phyloP scores from a whole-genome alignment of 805 yeast genomes.

The Yarrowia yakushimensis region DNA sequence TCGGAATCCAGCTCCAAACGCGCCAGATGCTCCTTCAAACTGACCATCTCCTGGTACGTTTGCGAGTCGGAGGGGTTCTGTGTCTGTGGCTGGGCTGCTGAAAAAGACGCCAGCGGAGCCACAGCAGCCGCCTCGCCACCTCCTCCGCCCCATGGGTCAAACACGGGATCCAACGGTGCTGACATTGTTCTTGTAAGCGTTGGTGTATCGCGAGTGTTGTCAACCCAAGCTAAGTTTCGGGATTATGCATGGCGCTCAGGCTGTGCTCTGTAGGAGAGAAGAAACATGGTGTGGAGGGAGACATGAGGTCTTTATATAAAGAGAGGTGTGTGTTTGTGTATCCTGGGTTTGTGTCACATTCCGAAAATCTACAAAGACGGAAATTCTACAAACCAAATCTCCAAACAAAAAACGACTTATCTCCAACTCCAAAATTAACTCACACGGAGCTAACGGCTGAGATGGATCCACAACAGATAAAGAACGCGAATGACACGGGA shows the following conservation, averaged over 20 bases:
- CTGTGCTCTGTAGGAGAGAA: no score
- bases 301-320: background rate
- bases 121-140: background rate
- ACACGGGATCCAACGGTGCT: constrained; percentile 8
- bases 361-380: no score
- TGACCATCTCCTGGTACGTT: constrained; percentile 11
- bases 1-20: background rate
- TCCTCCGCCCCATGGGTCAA: constrained; percentile 25
- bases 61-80: background rate
- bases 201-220: background rate
- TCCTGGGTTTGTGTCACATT: no score
- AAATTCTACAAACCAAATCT: no score
- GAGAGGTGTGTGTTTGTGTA: no score
- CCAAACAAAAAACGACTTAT: no score
- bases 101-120: background rate
- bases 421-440: background rate
- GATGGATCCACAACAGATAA: no score
- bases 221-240: constrained; percentile 2
- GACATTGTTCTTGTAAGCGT: background rate
- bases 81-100: background rate
- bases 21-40: constrained; percentile 12
- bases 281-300: no score
- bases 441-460: constrained; percentile 13
- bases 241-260: background rate
- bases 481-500: no score